Evolutionary conservation across 768 basidiomycete species (phyloP).

Genomic region (Panus rudis): DNA sequence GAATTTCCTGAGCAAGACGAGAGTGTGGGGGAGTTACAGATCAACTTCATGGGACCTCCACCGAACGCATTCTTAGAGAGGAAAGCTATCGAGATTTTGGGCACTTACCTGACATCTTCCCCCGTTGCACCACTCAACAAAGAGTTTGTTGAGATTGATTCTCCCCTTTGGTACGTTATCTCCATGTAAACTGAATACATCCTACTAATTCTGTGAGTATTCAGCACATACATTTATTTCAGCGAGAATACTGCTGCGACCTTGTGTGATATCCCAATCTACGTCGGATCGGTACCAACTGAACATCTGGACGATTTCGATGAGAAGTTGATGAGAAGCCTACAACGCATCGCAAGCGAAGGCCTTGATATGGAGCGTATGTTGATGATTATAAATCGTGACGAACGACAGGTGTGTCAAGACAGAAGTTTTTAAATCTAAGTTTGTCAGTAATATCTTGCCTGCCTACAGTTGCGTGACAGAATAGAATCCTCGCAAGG

Average conservation of each 20-base stretch:
- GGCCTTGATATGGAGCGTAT: slow-evolving; percentile 91
- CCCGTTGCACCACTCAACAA: slow-evolving; percentile 78
- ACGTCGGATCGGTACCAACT: slow-evolving; percentile 77
- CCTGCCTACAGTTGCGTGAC: slow-evolving; percentile 64
- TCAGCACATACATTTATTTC: slow-evolving; percentile 81
- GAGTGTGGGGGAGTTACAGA: slow-evolving; percentile 79
- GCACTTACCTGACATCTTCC: slow-evolving; percentile 85
- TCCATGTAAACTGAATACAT: not conserved
- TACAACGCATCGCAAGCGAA: slow-evolving; percentile 60
- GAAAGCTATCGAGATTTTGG: slow-evolving; percentile 80
- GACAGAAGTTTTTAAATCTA: not conserved
- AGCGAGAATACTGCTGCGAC: slow-evolving; percentile 70
- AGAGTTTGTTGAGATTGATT: slow-evolving; percentile 87
- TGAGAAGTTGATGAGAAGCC: slow-evolving; percentile 55
- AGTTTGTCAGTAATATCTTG: not conserved
- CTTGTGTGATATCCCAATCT: slow-evolving; percentile 65
- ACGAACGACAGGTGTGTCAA: slow-evolving; percentile 72
- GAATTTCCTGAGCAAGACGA: slow-evolving; percentile 98
- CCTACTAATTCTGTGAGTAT: not conserved
- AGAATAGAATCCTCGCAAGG: slow-evolving; percentile 78
- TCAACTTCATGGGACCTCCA: slow-evolving; percentile 75
- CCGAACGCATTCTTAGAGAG: slow-evolving; percentile 64
- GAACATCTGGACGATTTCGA: slow-evolving; percentile 73
- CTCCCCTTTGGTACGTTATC: slow-evolving; percentile 69
- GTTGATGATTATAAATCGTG: slow-evolving; percentile 76